These are phyloP conservation scores for Leccinum subatratum DNA, from an alignment of 1,284 basidiomycete species.

Conservation along the genomic window DNA sequence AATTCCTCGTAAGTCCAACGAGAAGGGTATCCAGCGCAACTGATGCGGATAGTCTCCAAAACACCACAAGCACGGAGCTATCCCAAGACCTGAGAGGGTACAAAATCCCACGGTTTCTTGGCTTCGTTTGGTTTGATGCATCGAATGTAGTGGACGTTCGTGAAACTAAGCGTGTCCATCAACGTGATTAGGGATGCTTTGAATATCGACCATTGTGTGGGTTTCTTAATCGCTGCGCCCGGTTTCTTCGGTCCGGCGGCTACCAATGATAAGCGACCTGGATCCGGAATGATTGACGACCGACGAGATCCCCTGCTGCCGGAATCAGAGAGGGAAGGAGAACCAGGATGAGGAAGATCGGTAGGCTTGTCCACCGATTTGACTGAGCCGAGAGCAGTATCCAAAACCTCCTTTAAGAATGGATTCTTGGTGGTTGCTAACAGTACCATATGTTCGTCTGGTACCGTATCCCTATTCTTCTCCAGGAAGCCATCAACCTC, in stretches of 20 bases:
- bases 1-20: conserved; percentile 99
- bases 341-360: conserved; percentile 53
- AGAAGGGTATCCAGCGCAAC: conserved; percentile 98
- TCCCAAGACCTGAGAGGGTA: conserved; percentile 91
- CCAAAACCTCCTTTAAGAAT: conserved; percentile 93
- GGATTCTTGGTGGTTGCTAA: conserved; percentile 82
- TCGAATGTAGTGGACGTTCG: conserved; percentile 98
- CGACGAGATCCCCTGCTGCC: conserved; percentile 69
- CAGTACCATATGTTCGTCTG: conserved; percentile 92
- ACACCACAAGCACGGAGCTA: conserved; percentile 99
- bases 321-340: conserved; percentile 72
- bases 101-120: conserved; percentile 96
- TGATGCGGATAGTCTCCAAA: conserved; percentile 97
- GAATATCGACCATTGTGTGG: conserved; percentile 98
- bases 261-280: conserved; percentile 71
- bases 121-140: conserved; percentile 99
- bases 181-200: conserved; percentile 90
- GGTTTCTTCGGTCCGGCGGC: conserved; percentile 53
- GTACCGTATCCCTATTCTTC: conserved; percentile 98
- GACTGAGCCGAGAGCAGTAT: conserved; percentile 76
- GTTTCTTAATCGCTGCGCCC: conserved; percentile 77
- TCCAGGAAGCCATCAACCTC: conserved; percentile 98
- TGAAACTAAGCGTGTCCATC: conserved; percentile 97
- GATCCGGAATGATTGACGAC: conserved; percentile 79
- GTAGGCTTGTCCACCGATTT: conserved; percentile 49